phyloP scores from a whole-genome alignment of 2,329 filamentous ascomycete species.

The Colletotrichum coccodes region DNA sequence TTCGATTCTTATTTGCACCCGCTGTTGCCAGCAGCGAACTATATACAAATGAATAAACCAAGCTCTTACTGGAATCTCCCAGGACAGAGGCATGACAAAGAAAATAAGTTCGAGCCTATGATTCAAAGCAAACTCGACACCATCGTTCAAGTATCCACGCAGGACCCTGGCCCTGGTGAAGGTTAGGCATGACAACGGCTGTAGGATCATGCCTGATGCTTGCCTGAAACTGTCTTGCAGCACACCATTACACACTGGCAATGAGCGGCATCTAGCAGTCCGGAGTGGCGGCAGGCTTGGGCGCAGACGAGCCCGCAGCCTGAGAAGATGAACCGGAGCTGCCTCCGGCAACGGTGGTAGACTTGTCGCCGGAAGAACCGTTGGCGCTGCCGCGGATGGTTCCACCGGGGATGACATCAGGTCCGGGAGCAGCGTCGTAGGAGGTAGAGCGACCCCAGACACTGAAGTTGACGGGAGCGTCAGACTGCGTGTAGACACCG shows the following conservation, averaged over 20 bases:
- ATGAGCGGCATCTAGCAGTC: background rate
- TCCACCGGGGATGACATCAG: slow-evolving; percentile 25
- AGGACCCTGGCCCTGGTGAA: background rate
- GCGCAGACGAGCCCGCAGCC: background rate
- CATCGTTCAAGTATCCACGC: background rate
- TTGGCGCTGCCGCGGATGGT: slow-evolving; percentile 29
- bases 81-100: background rate
- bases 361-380: slow-evolving; percentile 23
- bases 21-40: slow-evolving; percentile 16
- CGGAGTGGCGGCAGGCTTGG: background rate
- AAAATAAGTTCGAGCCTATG: background rate
- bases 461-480: slow-evolving; percentile 22
- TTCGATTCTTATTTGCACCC: slow-evolving; percentile 12
- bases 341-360: background rate
- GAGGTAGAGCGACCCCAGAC: slow-evolving; percentile 12
- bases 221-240: background rate
- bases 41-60: slow-evolving; percentile 4
- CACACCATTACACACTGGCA: background rate
- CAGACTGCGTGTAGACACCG: slow-evolving; percentile 42
- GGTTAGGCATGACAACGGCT: background rate
- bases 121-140: background rate
- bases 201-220: background rate
- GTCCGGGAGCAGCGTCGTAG: slow-evolving; percentile 7
- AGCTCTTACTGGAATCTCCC: no score
- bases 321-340: slow-evolving; percentile 1